Evolutionary conservation across 768 basidiomycete species (phyloP).

Genomic region (Hydnomerulius pinastri): DNA sequence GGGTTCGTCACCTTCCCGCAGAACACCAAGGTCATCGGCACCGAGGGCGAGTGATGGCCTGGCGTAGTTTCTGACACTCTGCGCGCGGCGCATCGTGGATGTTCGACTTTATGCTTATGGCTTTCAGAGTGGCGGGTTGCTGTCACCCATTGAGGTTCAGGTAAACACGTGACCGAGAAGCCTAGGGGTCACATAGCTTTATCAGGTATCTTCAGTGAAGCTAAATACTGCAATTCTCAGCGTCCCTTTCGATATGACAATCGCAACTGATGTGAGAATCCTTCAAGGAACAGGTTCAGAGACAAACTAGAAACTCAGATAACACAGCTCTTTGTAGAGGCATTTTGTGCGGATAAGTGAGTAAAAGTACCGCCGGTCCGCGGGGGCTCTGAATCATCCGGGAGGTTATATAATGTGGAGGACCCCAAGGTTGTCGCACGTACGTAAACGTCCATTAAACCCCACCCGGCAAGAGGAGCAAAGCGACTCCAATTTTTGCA

Average conservation of each 20-base stretch:
- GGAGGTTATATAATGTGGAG: constrained; percentile 18
- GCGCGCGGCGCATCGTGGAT: constrained; percentile 57
- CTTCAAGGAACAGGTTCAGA: no score
- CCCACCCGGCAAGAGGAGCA: constrained; percentile 13
- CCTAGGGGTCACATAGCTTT: not conserved
- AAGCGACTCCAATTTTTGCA: constrained; percentile 25
- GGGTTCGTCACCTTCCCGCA: constrained; percentile 61
- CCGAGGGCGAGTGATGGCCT: constrained; percentile 48
- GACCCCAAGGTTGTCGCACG: constrained; percentile 21
- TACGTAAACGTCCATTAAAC: constrained; percentile 20
- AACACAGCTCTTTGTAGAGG: not conserved
- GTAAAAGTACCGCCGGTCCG: not conserved
- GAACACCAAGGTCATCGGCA: constrained; percentile 58
- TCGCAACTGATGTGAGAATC: no score
- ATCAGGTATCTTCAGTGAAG: not conserved
- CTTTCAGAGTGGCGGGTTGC: not conserved
- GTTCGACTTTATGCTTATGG: not conserved
- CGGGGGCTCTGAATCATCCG: constrained; percentile 10
- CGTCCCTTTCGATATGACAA: no score
- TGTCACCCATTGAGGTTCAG: not conserved
- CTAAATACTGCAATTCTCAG: no score
- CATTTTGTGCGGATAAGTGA: no score
- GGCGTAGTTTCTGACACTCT: constrained; percentile 58
- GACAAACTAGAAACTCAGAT: no score
- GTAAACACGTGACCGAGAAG: constrained; percentile 5